Conservation (phyloP, 345 rosid species). For the Linum usitatissimum region DNA sequence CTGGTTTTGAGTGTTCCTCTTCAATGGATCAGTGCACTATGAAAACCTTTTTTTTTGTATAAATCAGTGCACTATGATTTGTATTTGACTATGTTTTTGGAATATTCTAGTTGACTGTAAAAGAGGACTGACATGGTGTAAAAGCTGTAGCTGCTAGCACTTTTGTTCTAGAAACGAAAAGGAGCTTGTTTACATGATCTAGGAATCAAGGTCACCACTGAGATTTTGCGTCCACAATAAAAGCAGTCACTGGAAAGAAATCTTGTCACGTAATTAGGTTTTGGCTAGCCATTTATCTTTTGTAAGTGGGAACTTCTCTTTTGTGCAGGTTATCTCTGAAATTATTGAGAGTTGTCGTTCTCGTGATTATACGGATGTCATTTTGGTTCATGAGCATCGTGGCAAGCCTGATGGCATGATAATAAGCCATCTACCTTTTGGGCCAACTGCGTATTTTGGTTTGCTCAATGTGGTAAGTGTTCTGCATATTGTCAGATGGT, state of each 20-base stretch:
- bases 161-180: too few species aligned
- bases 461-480: conserved; percentile 75
- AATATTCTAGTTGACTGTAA: too few species aligned
- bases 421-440: conserved; percentile 80
- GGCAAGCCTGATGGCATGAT: conserved; percentile 84
- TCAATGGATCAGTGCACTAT: too few species aligned
- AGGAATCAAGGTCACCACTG: not conserved
- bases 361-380: conserved; percentile 83
- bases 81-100: too few species aligned
- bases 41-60: too few species aligned
- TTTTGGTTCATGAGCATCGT: conserved; percentile 81
- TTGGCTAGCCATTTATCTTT: not conserved
- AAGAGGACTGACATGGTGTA: too few species aligned
- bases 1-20: too few species aligned
- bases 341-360: conserved; percentile 78
- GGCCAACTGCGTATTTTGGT: conserved; percentile 92
- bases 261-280: not conserved
- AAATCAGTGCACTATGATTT: too few species aligned
- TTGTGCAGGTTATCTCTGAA: conserved; percentile 75
- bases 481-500: conserved; percentile 9
- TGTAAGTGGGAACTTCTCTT: not conserved
- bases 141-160: too few species aligned
- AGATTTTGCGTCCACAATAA: not conserved
- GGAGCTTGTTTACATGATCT: not conserved
- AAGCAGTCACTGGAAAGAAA: not conserved